Evolutionary conservation across 345 rosid genomes (phyloP), one percentile per base, ranked within the genome.

Genomic region (Moricandia arvensis): DNA sequence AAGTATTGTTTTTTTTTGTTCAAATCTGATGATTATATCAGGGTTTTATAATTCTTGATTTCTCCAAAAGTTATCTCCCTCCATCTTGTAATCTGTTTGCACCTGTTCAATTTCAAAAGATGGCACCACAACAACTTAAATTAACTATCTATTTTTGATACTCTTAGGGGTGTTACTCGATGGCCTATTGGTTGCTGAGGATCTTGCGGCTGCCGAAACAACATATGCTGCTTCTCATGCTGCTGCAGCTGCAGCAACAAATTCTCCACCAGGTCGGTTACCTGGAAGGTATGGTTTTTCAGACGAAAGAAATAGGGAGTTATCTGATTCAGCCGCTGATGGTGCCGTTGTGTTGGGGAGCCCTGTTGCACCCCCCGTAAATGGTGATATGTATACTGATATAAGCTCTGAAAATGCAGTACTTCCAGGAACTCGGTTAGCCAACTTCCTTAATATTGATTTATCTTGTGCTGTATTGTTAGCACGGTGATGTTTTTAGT

Each of bases 111-210:
- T 45, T 35, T 30, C 33, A 29, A 27, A 47, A 30, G 41, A 78
- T 26, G 34, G 81, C 51, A 66, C 41, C 12, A 60, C 18, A 29
- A 47, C 12, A 35, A 59, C 72, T 63, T 63, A 21, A 21, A 21
- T 21, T 21, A 67, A 12, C 66, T 33, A 57, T 77, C 62, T 5
- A n/a, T 68, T 66, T 12, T 69, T 68, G 61, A 24, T 83, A 65
- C 74, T 77, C n/a, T 33, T 55, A 90, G 97, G 97, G 59, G 96
- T 90, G 71, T 80, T 92, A 85, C 94, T 92, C 62, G 97, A 90
- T 88, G 97, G 90, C 81, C 83, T 92, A 63, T 92, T 92, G 83
- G 96, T 88, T 81, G 93, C 97, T 79, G 97, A 92, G 79, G 97
- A 92, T 81, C 87, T 87, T 63, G 91, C 92, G 62, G 90, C 94